Evolutionary conservation across 2,329 filamentous ascomycete species (phyloP).

Genomic region (Aureobasidium subglaciale): DNA sequence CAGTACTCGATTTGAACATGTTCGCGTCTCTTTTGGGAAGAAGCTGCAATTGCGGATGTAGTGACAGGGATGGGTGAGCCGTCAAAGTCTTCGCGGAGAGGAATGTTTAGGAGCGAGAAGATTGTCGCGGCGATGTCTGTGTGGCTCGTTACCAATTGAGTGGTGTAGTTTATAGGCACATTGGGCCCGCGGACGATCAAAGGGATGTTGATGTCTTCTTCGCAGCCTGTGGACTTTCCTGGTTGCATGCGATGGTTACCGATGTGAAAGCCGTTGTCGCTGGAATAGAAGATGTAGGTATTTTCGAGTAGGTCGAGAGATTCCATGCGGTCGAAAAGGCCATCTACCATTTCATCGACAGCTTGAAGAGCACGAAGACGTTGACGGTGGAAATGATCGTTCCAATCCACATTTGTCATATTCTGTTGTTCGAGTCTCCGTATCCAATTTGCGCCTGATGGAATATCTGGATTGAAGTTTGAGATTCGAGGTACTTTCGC

Average conservation of each 20-base stretch:
- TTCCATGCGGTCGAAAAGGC: slow-evolving; percentile 37
- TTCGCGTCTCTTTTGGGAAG: slow-evolving; percentile 22
- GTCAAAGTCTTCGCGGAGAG: slow-evolving; percentile 28
- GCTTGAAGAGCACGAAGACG: slow-evolving; percentile 46
- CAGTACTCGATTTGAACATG: slow-evolving; percentile 38
- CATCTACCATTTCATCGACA: slow-evolving; percentile 50
- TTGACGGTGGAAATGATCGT: slow-evolving; percentile 47
- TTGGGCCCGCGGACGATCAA: slow-evolving; percentile 33
- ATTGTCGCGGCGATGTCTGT: slow-evolving; percentile 36
- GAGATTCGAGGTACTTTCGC: slow-evolving; percentile 53
- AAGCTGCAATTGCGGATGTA: slow-evolving; percentile 15
- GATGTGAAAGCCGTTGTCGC: slow-evolving; percentile 36
- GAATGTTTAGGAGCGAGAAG: slow-evolving; percentile 27
- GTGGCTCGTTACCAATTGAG: slow-evolving; percentile 32
- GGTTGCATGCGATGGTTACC: slow-evolving; percentile 34
- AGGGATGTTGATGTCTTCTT: slow-evolving; percentile 36
- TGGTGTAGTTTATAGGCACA: slow-evolving; percentile 24
- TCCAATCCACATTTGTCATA: slow-evolving; percentile 41
- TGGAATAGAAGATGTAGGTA: slow-evolving; percentile 36
- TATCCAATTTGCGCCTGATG: slow-evolving; percentile 43
- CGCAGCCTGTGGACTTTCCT: slow-evolving; percentile 33
- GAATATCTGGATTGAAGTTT: slow-evolving; percentile 59
- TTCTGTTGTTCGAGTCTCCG: slow-evolving; percentile 38
- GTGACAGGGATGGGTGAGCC: slow-evolving; percentile 30
- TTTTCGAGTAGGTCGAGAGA: slow-evolving; percentile 40